phyloP scores from a whole-genome alignment of 306 rosid species.

The Rosa rugosa region DNA sequence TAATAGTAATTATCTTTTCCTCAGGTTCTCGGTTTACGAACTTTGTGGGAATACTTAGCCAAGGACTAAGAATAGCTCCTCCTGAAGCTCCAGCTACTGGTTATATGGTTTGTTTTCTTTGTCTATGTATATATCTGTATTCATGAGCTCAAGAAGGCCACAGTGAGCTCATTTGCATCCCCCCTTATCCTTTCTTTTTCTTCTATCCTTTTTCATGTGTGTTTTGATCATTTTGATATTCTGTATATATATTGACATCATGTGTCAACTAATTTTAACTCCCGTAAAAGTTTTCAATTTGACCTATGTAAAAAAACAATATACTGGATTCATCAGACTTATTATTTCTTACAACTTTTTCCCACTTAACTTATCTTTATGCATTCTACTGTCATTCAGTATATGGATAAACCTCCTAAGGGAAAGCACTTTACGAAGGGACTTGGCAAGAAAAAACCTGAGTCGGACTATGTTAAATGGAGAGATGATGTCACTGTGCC shows the following conservation, averaged over 20 bases:
- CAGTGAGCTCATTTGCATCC: conserved; percentile 42
- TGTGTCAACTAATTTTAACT: neutral
- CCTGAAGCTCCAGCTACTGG: conserved; percentile 99
- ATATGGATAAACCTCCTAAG: conserved; percentile 84
- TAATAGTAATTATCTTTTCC: conserved; percentile 13
- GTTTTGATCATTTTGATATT: neutral
- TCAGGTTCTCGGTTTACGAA: conserved; percentile 95
- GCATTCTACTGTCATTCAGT: conserved; percentile 41
- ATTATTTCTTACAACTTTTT: neutral
- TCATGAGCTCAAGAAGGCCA: conserved; percentile 81
- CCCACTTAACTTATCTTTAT: conserved; percentile 6
- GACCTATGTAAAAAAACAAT: neutral
- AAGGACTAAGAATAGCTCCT: conserved; percentile 98
- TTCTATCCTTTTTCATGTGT: conserved; percentile 11
- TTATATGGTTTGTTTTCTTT: conserved; percentile 66
- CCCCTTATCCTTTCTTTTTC: neutral
- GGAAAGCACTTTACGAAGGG: conserved; percentile 97
- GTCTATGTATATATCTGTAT: conserved; percentile 19
- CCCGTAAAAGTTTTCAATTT: neutral
- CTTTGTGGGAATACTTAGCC: conserved; percentile 90
- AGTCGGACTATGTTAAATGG: conserved; percentile 66
- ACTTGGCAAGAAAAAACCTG: conserved; percentile 82
- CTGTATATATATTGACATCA: neutral
- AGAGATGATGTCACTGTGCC: conserved; percentile 76
- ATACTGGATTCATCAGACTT: neutral